Percentiles rank a stretch among this genome's conserved stretches.
These are phyloP conservation scores for Trypethelium eluteriae DNA, from an alignment of 495 filamentous ascomycete genomes.

Conservation along the genomic window DNA sequence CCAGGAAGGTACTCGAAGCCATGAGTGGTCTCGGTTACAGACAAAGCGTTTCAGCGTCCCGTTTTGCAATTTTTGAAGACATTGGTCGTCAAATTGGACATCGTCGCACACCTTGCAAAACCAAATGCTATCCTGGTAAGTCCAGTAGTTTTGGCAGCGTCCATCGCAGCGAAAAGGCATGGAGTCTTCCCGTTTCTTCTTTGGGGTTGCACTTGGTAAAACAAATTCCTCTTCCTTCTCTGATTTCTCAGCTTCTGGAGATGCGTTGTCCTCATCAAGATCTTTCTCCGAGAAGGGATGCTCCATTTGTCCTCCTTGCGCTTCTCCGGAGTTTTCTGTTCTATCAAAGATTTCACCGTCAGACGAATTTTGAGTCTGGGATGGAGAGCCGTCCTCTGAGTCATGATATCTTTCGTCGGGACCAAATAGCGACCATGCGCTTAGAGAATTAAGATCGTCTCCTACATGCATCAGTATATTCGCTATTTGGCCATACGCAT, in stretches of 20 bases:
- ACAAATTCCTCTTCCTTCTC: neutral
- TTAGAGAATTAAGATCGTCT: neutral
- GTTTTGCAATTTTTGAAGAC: neutral
- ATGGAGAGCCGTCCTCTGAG: neutral
- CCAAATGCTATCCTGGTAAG: neutral
- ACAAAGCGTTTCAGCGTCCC: neutral
- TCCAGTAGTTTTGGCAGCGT: neutral
- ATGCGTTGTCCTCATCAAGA: neutral
- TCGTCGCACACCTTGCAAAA: constrained; percentile 5
- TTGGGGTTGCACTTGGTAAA: neutral
- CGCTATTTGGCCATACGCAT: neutral
- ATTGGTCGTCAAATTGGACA: neutral
- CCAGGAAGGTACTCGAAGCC: neutral
- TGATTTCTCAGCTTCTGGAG: neutral
- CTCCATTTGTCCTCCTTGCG: neutral
- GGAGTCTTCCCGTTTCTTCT: neutral
- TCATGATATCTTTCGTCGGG: neutral
- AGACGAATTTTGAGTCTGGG: neutral
- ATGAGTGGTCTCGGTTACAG: neutral
- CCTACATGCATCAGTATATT: neutral
- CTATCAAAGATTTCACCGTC: neutral
- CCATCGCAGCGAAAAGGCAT: neutral
- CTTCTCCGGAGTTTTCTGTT: neutral
- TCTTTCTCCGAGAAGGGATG: neutral
- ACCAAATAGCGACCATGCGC: neutral